Evolutionary conservation across 768 basidiomycete species (phyloP), one percentile per base, ranked within the genome.

Genomic region (Boletales sp.): DNA sequence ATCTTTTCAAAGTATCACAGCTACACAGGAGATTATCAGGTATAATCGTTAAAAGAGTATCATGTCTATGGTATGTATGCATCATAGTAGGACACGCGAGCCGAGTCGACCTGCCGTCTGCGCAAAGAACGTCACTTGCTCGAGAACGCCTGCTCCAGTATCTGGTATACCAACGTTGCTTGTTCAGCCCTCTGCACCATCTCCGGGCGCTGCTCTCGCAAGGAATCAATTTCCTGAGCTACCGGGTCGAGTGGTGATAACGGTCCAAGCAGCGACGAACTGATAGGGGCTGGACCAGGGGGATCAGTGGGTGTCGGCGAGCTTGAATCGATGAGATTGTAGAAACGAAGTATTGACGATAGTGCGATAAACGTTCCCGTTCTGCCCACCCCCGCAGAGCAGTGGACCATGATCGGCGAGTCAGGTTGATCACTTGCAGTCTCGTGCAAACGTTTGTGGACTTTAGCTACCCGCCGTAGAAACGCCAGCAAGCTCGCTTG

Each of bases 311-410:
- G 59, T 67, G 65, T 24, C 45, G 57, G 9, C 51, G 63, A 48
- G 60, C 49, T 45, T 42, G 56, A 5, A 27, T 71, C 60, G 19
- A 80, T 72, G 48, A 84, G 71, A 29, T 72, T 75, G 53, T 80
- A 67, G 30, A 73, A 65, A 27, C 90, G 86, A n/a, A 93, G 74
- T 34, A 94, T 72, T 12, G 90, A 93, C 9, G 82, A 82, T 36
- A 92, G 62, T 0, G 87, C 82, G 61, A 94, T 87, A 69, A 91
- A 92, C 7, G 90, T 80, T 15, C 92, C 92, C 5, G 92, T 92
- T 32, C 92, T 79, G 4, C 92, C 92, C 50, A 94, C 76, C 5
- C 92, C 92, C 1, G 93, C 92, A 24, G 90, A 92, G 62, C 92
- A 94, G 53, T 87, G 82, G 29, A 90, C 78, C 58, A 94, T 79